Conservation (phyloP, 345 rosid species). For the Brassica napus region DNA sequence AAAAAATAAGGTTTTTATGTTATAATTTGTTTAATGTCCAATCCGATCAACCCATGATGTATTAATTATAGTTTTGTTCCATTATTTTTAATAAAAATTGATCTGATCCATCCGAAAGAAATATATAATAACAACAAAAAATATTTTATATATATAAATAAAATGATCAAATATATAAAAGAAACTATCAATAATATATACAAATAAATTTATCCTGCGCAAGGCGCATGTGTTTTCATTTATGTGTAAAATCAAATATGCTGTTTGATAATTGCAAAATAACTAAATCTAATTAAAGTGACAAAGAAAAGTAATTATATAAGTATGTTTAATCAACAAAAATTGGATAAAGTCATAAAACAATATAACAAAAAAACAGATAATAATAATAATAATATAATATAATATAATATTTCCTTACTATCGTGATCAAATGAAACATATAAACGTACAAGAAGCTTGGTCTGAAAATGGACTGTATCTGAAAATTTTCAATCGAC, state of each 20-base stretch:
- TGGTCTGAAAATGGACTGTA: conserved; percentile 22
- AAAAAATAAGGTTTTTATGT: too few species aligned
- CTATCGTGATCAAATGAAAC: neutral
- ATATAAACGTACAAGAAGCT: conserved; percentile 7
- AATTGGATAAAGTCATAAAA: neutral
- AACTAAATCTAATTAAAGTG: neutral
- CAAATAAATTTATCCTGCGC: too few species aligned
- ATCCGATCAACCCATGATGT: too few species aligned
- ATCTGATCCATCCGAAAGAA: too few species aligned
- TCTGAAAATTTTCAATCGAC: conserved; percentile 8
- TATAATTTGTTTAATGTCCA: too few species aligned
- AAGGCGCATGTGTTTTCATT: neutral
- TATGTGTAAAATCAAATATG: neutral
- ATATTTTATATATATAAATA: too few species aligned
- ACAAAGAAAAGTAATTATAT: neutral
- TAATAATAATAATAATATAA: neutral
- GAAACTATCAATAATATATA: too few species aligned
- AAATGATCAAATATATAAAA: too few species aligned
- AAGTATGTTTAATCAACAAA: neutral
- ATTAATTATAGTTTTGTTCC: too few species aligned
- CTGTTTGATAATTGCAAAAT: neutral
- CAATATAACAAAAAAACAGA: neutral
- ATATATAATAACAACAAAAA: too few species aligned
- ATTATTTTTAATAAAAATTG: too few species aligned
- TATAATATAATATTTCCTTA: neutral